Conservation (phyloP, 257 asterid genomes). For the Gentiana dahurica region DNA sequence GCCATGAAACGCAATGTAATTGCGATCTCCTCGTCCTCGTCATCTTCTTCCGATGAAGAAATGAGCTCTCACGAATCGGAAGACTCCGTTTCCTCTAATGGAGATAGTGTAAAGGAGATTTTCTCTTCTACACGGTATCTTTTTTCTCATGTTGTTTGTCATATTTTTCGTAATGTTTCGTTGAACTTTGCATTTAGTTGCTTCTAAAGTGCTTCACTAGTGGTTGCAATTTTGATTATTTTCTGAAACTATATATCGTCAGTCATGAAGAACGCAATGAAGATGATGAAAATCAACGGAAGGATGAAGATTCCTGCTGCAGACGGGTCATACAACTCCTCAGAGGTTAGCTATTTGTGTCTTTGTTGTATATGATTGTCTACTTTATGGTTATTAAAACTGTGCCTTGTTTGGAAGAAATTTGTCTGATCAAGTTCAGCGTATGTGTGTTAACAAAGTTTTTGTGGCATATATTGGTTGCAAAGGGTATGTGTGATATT, state of each 20-base stretch:
- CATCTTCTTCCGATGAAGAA: slow-evolving; percentile 9
- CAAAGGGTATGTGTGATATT: too few relatives aligned
- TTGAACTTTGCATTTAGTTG: too few relatives aligned
- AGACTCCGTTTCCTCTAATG: slow-evolving; percentile 6
- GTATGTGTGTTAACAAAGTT: too few relatives aligned
- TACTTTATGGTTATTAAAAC: too few relatives aligned
- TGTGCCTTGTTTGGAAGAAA: too few relatives aligned
- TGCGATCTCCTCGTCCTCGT: slow-evolving; percentile 34
- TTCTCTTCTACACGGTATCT: slow-evolving; percentile 27
- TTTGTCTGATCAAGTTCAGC: too few relatives aligned
- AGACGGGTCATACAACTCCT: slow-evolving; percentile 6
- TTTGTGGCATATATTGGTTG: too few relatives aligned
- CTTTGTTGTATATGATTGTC: not conserved
- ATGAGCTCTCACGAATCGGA: slow-evolving; percentile 24
- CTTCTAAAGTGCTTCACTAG: too few relatives aligned
- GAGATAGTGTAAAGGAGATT: slow-evolving; percentile 17
- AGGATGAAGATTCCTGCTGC: slow-evolving; percentile 10
- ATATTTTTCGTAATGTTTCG: not conserved
- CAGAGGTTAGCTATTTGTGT: not conserved
- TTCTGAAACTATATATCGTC: slow-evolving; percentile 1
- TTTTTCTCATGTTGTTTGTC: not conserved
- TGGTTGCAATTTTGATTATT: not conserved
- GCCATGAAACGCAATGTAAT: slow-evolving; percentile 17
- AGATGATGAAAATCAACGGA: slow-evolving; percentile 7
- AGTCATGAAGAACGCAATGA: slow-evolving; percentile 13